Evolutionary conservation across 768 basidiomycete species (phyloP).

Genomic region (Leccinum incarnatum): DNA sequence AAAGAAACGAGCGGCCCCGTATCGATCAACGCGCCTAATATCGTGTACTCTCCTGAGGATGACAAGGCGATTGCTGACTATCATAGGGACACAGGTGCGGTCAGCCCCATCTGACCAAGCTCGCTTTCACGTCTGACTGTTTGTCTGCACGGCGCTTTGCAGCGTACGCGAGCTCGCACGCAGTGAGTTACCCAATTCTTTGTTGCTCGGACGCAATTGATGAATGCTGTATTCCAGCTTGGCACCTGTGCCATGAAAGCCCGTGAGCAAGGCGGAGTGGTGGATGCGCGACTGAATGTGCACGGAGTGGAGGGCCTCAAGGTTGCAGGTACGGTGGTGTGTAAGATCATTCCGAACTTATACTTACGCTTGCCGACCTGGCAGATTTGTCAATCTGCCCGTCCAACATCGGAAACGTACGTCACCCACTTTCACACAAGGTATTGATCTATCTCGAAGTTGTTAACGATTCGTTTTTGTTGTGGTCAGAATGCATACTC

Average conservation of each 20-base stretch:
- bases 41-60: neutral
- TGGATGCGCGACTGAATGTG: conserved; percentile 14
- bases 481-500: neutral
- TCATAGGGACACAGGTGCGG: neutral
- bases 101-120: neutral
- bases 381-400: conserved; percentile 6
- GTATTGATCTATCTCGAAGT: neutral
- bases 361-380: neutral
- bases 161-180: neutral
- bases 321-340: conserved; percentile 11
- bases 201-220: neutral
- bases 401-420: conserved; percentile 10
- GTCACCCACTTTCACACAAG: neutral
- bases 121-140: neutral
- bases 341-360: too few species aligned
- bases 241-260: conserved; percentile 66
- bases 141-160: neutral
- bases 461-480: neutral
- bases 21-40: neutral
- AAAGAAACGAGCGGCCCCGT: conserved; percentile 19
- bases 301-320: conserved; percentile 14
- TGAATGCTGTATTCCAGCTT: neutral
- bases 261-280: conserved; percentile 7
- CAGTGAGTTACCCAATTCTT: neutral
- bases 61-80: neutral